Percentiles rank a stretch among this genome's conserved stretches.
These are phyloP conservation scores for Lepidium sativum DNA, from an alignment of 345 rosid genomes.

Conservation along the genomic window DNA sequence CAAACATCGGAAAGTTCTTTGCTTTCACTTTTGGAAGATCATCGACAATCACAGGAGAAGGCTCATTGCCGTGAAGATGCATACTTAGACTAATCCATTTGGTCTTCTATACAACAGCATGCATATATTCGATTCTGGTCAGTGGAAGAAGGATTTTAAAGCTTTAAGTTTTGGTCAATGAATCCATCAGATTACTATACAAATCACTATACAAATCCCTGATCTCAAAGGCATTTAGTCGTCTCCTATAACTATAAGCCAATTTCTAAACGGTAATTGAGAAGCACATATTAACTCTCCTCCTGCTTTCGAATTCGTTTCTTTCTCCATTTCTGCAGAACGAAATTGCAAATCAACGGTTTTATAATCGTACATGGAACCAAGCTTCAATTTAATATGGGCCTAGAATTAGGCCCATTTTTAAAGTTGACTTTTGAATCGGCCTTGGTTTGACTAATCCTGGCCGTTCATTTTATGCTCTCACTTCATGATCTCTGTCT, in stretches of 20 bases:
- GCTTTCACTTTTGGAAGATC: too few species aligned
- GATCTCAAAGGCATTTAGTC: background rate
- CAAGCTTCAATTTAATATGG: background rate
- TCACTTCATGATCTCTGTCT: conserved; percentile 14
- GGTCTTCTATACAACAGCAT: too few species aligned
- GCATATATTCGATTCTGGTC: too few species aligned
- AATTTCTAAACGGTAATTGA: background rate
- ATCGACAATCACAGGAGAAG: too few species aligned
- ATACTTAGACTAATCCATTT: too few species aligned
- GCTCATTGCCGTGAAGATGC: too few species aligned
- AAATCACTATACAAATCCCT: background rate
- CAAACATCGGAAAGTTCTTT: too few species aligned
- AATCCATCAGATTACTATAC: background rate
- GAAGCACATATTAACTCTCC: background rate
- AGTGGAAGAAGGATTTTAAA: too few species aligned
- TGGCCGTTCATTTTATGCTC: background rate
- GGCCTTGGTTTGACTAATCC: background rate
- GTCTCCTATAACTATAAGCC: too few species aligned
- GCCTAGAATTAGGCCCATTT: background rate
- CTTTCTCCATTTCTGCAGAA: background rate
- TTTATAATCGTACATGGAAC: background rate
- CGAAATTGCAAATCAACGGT: background rate
- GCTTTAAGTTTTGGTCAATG: background rate
- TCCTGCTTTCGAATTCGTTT: background rate
- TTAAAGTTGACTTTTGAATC: background rate